A percentile compares a stretch with the other conserved stretches of the same genome.
Conservation (phyloP, 1,139 yeast genomes). For the Sugiyamaella paludigena region DNA sequence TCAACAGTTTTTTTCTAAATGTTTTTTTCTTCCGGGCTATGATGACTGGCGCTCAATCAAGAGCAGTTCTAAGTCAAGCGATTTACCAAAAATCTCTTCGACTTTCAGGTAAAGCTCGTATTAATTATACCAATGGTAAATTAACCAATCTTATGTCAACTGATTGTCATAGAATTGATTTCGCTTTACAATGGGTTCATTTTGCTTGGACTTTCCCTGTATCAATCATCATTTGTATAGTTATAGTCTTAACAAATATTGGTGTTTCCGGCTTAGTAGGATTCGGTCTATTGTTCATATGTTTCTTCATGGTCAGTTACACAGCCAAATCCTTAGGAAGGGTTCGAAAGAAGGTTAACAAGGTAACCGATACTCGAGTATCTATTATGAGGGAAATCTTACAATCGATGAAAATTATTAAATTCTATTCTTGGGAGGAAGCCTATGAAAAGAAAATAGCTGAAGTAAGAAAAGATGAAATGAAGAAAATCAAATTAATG, state of each 20-base stretch:
- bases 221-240: constrained; percentile 62
- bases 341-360: constrained; percentile 46
- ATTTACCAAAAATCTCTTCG: constrained; percentile 63
- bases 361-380: constrained; percentile 58
- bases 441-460: constrained; percentile 52
- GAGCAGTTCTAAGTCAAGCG: constrained; percentile 64
- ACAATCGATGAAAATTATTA: constrained; percentile 64
- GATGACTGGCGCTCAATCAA: constrained; percentile 65
- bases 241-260: constrained; percentile 61
- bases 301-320: constrained; percentile 30
- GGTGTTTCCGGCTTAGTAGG: constrained; percentile 76
- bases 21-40: constrained; percentile 62
- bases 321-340: constrained; percentile 43
- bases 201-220: constrained; percentile 61
- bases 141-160: constrained; percentile 75
- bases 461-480: constrained; percentile 48
- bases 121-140: constrained; percentile 60
- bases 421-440: constrained; percentile 73
- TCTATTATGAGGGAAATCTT: constrained; percentile 61
- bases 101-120: constrained; percentile 58
- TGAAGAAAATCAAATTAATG: constrained; percentile 32
- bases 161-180: constrained; percentile 75
- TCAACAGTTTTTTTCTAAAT: constrained; percentile 54
- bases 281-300: constrained; percentile 44
- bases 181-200: constrained; percentile 71